These are phyloP conservation scores for Aphanomyces astaci DNA, from an alignment of 352 stramenopile genomes.

Conservation along the genomic window DNA sequence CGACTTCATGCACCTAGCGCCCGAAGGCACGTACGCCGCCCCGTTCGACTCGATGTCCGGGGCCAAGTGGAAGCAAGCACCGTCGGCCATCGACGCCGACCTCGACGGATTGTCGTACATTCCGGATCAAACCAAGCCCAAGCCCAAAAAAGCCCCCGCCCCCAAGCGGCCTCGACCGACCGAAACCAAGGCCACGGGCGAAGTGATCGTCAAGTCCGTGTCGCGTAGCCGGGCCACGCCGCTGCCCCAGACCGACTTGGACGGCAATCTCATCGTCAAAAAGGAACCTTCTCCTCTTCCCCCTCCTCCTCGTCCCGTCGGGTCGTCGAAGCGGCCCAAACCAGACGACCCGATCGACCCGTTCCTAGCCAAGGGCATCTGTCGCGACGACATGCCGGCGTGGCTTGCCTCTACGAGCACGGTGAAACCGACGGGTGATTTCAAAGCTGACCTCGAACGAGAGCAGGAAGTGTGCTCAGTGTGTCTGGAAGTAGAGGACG, in stretches of 20 bases:
- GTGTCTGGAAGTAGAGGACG: slow-evolving; percentile 79
- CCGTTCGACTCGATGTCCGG: neutral
- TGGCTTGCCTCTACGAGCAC: slow-evolving; percentile 2
- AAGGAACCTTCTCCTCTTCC: neutral
- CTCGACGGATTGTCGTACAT: neutral
- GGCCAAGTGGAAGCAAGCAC: neutral
- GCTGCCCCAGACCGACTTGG: too few species aligned
- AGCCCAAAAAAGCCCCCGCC: neutral
- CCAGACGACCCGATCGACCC: neutral
- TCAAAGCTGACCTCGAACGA: slow-evolving; percentile 13
- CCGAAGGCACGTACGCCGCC: slow-evolving; percentile 6
- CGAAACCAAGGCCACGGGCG: neutral
- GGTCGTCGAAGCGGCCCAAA: neutral
- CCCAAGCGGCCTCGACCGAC: neutral
- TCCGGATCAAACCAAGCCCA: neutral
- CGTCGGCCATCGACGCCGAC: neutral
- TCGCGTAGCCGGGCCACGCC: neutral
- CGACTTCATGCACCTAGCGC: slow-evolving; percentile 15
- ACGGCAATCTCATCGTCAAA: too few species aligned
- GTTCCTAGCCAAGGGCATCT: neutral
- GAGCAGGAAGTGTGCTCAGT: slow-evolving; percentile 71
- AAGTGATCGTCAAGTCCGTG: neutral
- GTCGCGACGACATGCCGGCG: neutral
- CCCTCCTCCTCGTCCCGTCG: too few species aligned
- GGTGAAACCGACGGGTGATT: neutral